These are phyloP conservation scores for Mucor circinelloides DNA, from an alignment of 371 early-diverging fungal genomes.

Conservation along the genomic window DNA sequence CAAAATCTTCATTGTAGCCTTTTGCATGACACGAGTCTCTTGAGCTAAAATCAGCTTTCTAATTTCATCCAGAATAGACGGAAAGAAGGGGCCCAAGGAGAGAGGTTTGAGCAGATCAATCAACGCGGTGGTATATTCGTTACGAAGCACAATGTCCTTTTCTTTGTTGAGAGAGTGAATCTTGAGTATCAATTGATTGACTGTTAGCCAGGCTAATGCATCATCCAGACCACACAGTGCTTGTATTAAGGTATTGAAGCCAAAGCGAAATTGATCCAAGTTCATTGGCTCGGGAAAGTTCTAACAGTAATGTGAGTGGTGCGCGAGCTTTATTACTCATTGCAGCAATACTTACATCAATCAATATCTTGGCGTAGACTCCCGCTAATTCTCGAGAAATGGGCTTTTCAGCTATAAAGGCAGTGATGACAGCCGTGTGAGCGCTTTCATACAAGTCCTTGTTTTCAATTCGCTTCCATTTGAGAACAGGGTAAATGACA, in stretches of 20 bases:
- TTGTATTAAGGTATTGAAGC: conserved; percentile 59
- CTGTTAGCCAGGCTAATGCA: conserved; percentile 62
- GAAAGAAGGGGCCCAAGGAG: conserved; percentile 53
- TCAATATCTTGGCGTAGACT: conserved; percentile 49
- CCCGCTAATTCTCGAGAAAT: conserved; percentile 48
- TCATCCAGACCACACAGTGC: conserved; percentile 63
- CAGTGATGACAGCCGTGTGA: conserved; percentile 57
- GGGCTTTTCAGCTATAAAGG: conserved; percentile 56
- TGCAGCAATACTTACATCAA: conserved; percentile 41
- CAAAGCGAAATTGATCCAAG: conserved; percentile 61
- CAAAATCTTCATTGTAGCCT: conserved; percentile 43
- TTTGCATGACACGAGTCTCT: conserved; percentile 26
- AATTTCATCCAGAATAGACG: conserved; percentile 28
- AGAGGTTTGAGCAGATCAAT: conserved; percentile 51
- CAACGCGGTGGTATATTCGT: conserved; percentile 36
- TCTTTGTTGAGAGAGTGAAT: conserved; percentile 28
- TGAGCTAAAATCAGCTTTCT: conserved; percentile 24
- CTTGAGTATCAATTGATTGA: conserved; percentile 48
- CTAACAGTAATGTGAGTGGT: conserved; percentile 10
- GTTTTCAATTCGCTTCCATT: conserved; percentile 49
- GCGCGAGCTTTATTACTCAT: not conserved
- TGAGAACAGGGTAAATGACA: conserved; percentile 59
- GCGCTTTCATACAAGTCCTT: conserved; percentile 64
- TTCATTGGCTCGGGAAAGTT: conserved; percentile 60
- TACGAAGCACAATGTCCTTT: conserved; percentile 24